These are phyloP conservation scores for Umbelopsis isabellina DNA, from an alignment of 192 early-diverging fungal genomes.

Conservation along the genomic window DNA sequence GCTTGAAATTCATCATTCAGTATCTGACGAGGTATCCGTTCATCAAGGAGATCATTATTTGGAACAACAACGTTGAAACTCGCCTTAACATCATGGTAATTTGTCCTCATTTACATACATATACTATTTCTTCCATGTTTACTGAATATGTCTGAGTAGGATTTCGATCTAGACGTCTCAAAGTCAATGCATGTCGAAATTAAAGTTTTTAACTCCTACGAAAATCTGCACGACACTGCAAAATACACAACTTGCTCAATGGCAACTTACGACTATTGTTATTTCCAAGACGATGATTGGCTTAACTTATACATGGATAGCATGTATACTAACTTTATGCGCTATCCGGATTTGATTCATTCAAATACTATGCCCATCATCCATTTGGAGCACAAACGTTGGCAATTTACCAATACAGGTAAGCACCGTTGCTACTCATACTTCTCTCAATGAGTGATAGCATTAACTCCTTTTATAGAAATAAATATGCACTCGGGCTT, in stretches of 20 bases:
- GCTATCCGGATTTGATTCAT: slow-evolving; percentile 54
- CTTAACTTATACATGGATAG: slow-evolving; percentile 58
- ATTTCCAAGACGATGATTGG: slow-evolving; percentile 63
- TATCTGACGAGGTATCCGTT: slow-evolving; percentile 56
- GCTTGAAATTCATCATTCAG: slow-evolving; percentile 46
- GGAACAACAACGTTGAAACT: slow-evolving; percentile 47
- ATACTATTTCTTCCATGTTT: too few relatives aligned
- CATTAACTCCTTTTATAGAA: slow-evolving; percentile 24
- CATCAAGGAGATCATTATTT: slow-evolving; percentile 57
- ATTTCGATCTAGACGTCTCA: slow-evolving; percentile 34
- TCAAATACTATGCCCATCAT: slow-evolving; percentile 53
- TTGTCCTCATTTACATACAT: too few relatives aligned
- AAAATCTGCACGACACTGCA: slow-evolving; percentile 56
- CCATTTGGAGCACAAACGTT: slow-evolving; percentile 52
- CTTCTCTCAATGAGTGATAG: background rate
- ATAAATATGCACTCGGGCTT: slow-evolving; percentile 59
- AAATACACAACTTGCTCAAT: slow-evolving; percentile 58
- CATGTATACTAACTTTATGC: slow-evolving; percentile 61
- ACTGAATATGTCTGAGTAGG: slow-evolving; percentile 19
- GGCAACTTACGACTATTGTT: slow-evolving; percentile 56
- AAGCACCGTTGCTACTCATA: background rate
- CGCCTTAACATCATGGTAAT: slow-evolving; percentile 26
- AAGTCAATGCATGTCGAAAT: slow-evolving; percentile 29
- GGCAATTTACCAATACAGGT: slow-evolving; percentile 59
- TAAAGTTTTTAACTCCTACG: slow-evolving; percentile 48